Evolutionary conservation across 1,284 basidiomycete species (phyloP).

Genomic region (Takashimella koratensis): DNA sequence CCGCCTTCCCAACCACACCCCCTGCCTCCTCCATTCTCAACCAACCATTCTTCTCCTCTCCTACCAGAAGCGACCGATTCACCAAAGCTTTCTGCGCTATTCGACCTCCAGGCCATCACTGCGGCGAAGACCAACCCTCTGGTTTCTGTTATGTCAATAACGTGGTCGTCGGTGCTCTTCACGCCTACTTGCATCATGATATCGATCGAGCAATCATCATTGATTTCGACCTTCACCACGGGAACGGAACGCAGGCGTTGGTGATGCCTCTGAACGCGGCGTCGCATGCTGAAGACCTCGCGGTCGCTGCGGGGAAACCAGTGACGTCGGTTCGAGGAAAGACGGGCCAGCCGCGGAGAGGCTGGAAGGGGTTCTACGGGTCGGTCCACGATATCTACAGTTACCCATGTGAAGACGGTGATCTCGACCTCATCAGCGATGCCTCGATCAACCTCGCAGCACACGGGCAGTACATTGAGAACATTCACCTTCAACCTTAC

Average conservation of each 20-base stretch:
- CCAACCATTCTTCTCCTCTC: neutral
- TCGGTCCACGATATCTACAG: slow-evolving; percentile 84
- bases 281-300: slow-evolving; percentile 64
- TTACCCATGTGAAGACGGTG: slow-evolving; percentile 91
- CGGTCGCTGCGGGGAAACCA: slow-evolving; percentile 51
- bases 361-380: slow-evolving; percentile 76
- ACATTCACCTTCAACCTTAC: slow-evolving; percentile 82
- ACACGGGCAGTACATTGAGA: slow-evolving; percentile 88
- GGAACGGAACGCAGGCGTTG: slow-evolving; percentile 90
- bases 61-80: slow-evolving; percentile 4
- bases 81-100: slow-evolving; percentile 73
- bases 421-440: slow-evolving; percentile 70
- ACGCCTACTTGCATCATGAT: slow-evolving; percentile 76
- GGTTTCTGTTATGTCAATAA: slow-evolving; percentile 97
- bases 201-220: slow-evolving; percentile 79
- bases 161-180: slow-evolving; percentile 81
- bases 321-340: slow-evolving; percentile 33
- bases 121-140: slow-evolving; percentile 77
- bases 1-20: neutral
- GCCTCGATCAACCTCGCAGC: slow-evolving; percentile 76
- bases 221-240: slow-evolving; percentile 93
- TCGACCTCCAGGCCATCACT: slow-evolving; percentile 87
- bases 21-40: neutral
- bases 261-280: slow-evolving; percentile 90
- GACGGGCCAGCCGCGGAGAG: slow-evolving; percentile 48